Base-by-base conservation (phyloP, 2,329 filamentous ascomycete genomes). In the Parastagonospora avenae region DNA sequence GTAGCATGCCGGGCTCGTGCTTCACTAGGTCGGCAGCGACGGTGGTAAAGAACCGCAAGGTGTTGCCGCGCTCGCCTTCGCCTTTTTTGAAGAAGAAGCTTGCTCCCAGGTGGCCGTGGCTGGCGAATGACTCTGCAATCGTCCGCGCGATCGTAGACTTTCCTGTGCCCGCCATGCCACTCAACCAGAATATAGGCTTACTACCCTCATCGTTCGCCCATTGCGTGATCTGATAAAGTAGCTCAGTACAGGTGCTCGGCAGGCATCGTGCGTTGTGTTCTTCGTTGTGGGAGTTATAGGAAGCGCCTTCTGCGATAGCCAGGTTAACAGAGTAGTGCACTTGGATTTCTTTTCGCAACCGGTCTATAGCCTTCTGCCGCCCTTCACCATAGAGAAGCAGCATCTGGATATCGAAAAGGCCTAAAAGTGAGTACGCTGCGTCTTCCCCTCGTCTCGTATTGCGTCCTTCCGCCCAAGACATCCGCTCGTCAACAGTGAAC, bases 151-250 rank as follows among this genome's bases (percentile, higher is more conserved):
- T n/a, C n/a, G n/a, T n/a, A n/a, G n/a, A n/a, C n/a, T n/a, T n/a
- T n/a, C n/a, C n/a, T n/a, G n/a, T n/a, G n/a, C n/a, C n/a, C n/a
- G n/a, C n/a, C n/a, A 37, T 37, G 35, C 66, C 65, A 19, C 46
- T 56, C 1, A 70, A 55, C 68, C 63, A 71, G 58, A 65, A 71
- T 37, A 71, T 64, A 36, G 42, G 37, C 29, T 51, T 52, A n/a
- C 49, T 45, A 9, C 46, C 15, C 30, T 30, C 10, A 19, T 41
- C 42, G 2, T 59, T 40, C 9, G 48, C 53, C 64, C 62, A 68
- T 10, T 24, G 27, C 12, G 19, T n/a, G 35, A 70, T 66, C 4
- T 58, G n/a, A 2, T 52, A 15, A 16, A 67, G 63, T 6, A 68
- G 48, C 8, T 57, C 46, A n/a, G 51, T 52, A 9, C 66, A 52